Evolutionary conservation across 2,329 filamentous ascomycete species (phyloP).

Genomic region (Aureobasidium vineae): DNA sequence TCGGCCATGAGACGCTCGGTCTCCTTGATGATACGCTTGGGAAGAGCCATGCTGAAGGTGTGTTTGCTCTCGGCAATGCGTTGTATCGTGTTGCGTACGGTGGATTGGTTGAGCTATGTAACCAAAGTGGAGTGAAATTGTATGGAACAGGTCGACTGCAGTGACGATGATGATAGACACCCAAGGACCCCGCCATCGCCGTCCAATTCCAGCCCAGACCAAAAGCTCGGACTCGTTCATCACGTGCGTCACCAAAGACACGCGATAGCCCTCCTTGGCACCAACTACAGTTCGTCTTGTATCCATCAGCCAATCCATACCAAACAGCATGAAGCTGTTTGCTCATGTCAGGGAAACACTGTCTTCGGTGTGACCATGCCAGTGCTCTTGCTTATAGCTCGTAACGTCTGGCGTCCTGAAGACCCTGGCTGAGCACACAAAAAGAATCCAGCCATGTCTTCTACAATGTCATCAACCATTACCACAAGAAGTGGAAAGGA

Average conservation of each 20-base stretch:
- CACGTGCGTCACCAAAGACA: neutral
- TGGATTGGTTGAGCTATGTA: neutral
- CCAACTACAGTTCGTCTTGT: neutral
- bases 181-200: conserved; percentile 10
- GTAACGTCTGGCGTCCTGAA: neutral
- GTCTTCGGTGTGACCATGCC: conserved; percentile 10
- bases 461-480: conserved; percentile 19
- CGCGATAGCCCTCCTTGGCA: neutral
- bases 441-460: neutral
- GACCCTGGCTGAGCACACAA: conserved; percentile 6
- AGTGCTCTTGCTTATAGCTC: neutral
- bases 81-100: neutral
- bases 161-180: conserved; percentile 14
- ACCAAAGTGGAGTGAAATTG: neutral
- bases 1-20: conserved; percentile 96
- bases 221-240: neutral
- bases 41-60: conserved; percentile 61
- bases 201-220: neutral
- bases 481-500: conserved; percentile 16
- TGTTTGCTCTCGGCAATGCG: neutral
- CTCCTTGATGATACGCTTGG: conserved; percentile 98
- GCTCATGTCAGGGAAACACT: neutral
- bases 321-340: neutral
- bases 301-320: neutral
- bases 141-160: neutral